A percentile compares a stretch with the other conserved stretches of the same genome.
Evolutionary conservation across 768 basidiomycete species (phyloP).

Genomic region (Suillus placidus): DNA sequence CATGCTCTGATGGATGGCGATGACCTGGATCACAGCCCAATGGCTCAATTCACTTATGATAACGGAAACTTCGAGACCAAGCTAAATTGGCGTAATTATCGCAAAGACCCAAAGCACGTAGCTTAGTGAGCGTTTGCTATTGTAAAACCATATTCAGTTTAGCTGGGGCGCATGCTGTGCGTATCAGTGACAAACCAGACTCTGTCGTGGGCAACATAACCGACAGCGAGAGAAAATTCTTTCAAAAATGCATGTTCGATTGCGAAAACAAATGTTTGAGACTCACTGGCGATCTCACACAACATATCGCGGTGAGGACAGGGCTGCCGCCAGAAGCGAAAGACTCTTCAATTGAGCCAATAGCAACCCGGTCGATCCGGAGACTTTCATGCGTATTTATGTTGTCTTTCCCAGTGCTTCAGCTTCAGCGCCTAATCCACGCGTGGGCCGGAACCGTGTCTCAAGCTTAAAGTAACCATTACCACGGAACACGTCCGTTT

Average conservation of each 20-base stretch:
- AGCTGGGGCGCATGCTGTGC: background rate
- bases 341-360: constrained; percentile 9
- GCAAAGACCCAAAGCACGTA: background rate
- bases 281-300: constrained; percentile 12
- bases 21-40: constrained; percentile 3
- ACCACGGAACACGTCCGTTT: constrained; percentile 4
- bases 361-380: background rate
- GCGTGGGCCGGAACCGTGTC: constrained; percentile 11
- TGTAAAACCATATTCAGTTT: background rate
- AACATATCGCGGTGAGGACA: constrained; percentile 8
- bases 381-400: background rate
- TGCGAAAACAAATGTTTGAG: constrained; percentile 13
- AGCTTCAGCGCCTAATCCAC: background rate
- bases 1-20: constrained; percentile 11
- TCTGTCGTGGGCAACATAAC: constrained; percentile 13
- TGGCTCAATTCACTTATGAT: constrained; percentile 6
- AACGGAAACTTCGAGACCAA: background rate
- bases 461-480: constrained; percentile 1
- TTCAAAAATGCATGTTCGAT: constrained; percentile 13
- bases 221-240: constrained; percentile 20
- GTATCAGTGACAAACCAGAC: background rate
- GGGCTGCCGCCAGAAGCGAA: constrained; percentile 12
- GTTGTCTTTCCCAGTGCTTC: constrained; percentile 7
- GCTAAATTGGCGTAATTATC: background rate
- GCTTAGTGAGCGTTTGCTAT: background rate